These are phyloP conservation scores for Colletotrichum sp. DNA, from an alignment of 2,329 filamentous ascomycete genomes.

Conservation along the genomic window DNA sequence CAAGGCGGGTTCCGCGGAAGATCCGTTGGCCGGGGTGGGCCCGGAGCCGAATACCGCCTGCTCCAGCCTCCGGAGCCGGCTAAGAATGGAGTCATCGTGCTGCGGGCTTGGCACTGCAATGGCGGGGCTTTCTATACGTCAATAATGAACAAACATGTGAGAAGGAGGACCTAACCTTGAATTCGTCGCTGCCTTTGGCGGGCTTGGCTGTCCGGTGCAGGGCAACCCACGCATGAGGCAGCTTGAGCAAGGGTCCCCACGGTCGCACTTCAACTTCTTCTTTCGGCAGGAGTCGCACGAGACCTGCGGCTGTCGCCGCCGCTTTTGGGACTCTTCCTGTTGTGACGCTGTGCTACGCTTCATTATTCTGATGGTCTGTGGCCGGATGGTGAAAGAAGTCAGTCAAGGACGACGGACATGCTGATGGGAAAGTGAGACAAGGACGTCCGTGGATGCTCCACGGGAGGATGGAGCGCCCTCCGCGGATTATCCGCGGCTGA, in stretches of 20 bases:
- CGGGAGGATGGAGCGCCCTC: background rate
- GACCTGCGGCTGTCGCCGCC: constrained; percentile 31
- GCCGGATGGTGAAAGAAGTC: background rate
- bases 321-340: background rate
- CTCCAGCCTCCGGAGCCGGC: constrained; percentile 30
- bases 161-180: background rate
- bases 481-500: constrained; percentile 15
- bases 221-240: constrained; percentile 29
- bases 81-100: constrained; percentile 21
- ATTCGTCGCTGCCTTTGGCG: background rate
- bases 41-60: constrained; percentile 28
- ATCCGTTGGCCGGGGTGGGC: background rate
- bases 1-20: background rate
- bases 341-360: background rate
- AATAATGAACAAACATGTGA: background rate
- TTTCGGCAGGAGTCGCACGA: constrained; percentile 35
- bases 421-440: background rate
- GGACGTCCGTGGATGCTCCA: background rate
- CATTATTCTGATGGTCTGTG: background rate
- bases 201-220: constrained; percentile 24
- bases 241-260: constrained; percentile 30
- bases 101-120: background rate
- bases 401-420: background rate
- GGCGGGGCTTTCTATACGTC: background rate
- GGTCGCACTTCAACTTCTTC: constrained; percentile 38